Percentiles rank a stretch among this genome's conserved stretches.
Conservation (phyloP, 208 protist genomes). For the Phytomonas francai region DNA sequence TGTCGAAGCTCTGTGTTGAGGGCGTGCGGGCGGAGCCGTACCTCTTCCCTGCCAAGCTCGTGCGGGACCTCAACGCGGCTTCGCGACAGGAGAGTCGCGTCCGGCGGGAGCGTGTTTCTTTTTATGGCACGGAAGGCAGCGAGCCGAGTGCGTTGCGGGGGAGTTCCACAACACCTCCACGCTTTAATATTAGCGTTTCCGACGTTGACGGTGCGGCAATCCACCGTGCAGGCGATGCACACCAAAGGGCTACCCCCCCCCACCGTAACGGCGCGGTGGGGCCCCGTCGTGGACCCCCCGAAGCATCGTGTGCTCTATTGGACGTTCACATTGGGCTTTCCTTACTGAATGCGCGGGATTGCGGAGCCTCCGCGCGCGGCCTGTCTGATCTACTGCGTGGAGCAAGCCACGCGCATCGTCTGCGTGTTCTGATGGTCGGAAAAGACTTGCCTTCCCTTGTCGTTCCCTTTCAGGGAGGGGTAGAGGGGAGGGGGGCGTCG, state of each 20-base stretch:
- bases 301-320: neutral
- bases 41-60: constrained; percentile 34
- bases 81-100: neutral
- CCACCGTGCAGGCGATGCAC: constrained; percentile 1
- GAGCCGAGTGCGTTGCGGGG: too few species aligned
- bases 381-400: constrained; percentile 56
- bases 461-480: too few species aligned
- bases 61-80: constrained; percentile 5
- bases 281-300: neutral
- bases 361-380: constrained; percentile 45
- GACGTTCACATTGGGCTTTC: constrained; percentile 38
- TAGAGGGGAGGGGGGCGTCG: too few species aligned
- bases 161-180: too few species aligned
- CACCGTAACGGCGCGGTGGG: neutral
- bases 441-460: too few species aligned
- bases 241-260: neutral
- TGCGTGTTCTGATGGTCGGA: constrained; percentile 31
- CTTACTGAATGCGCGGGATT: constrained; percentile 48
- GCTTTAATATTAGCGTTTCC: too few species aligned
- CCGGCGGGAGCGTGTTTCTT: neutral
- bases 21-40: constrained; percentile 22
- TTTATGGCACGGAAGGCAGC: too few species aligned
- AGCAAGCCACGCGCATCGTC: constrained; percentile 42
- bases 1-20: constrained; percentile 39
- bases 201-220: neutral